Evolutionary conservation across 805 yeast species (phyloP).

Genomic region (Clavispora fructus): DNA sequence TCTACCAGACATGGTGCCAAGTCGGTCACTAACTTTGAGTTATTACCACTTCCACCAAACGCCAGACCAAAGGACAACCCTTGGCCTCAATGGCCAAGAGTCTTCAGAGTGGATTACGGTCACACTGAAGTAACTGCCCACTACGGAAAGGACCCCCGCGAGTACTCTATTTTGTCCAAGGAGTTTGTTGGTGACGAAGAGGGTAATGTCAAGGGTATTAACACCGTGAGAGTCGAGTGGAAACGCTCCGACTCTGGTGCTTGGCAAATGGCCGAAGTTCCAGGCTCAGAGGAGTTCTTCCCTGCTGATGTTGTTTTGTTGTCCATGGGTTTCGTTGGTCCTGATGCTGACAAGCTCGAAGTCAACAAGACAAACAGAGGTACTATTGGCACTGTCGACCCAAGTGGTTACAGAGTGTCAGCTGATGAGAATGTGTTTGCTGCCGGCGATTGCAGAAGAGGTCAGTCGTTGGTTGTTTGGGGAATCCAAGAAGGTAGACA

Average conservation of each 20-base stretch:
- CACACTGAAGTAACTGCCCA: conserved; percentile 92
- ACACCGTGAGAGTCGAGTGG: conserved; percentile 98
- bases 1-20: conserved; percentile 96
- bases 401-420: conserved; percentile 62
- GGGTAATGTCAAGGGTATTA: conserved; percentile 92
- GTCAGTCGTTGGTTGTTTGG: conserved; percentile 97
- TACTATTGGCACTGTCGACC: conserved; percentile 61
- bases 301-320: conserved; percentile 90
- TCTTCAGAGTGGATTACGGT: conserved; percentile 96
- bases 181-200: conserved; percentile 93
- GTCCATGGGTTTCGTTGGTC: conserved; percentile 98
- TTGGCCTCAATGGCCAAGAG: conserved; percentile 99
- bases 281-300: conserved; percentile 90
- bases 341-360: conserved; percentile 75
- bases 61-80: conserved; percentile 91
- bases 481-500: conserved; percentile 99
- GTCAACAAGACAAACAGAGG: conserved; percentile 77
- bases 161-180: conserved; percentile 89
- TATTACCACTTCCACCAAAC: conserved; percentile 86
- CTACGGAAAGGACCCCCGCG: conserved; percentile 97
- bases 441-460: conserved; percentile 99
- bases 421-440: conserved; percentile 70
- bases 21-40: conserved; percentile 89
- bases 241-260: conserved; percentile 91
- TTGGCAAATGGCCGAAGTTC: conserved; percentile 98